phyloP scores from a whole-genome alignment of 257 asterid genomes.

The Fraxinus pennsylvanica region DNA sequence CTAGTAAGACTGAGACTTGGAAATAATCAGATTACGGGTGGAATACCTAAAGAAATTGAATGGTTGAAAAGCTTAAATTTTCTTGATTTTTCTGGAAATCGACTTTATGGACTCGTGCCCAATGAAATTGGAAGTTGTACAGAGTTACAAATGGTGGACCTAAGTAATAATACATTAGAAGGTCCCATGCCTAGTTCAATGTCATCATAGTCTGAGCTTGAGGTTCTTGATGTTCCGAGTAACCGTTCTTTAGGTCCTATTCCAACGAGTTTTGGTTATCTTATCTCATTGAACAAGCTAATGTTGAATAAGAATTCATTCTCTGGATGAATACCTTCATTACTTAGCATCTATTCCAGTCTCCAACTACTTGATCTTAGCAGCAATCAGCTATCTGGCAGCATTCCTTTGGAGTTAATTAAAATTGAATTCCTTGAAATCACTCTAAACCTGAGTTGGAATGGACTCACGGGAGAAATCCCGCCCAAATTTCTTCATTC shows the following conservation, averaged over 20 bases:
- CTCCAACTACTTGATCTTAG: slow-evolving; percentile 78
- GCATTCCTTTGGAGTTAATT: slow-evolving; percentile 53
- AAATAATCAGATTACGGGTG: slow-evolving; percentile 58
- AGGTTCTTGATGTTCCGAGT: slow-evolving; percentile 60
- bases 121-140: slow-evolving; percentile 64
- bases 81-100: slow-evolving; percentile 65
- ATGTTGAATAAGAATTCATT: slow-evolving; percentile 49
- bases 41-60: slow-evolving; percentile 62
- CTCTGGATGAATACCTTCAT: slow-evolving; percentile 57
- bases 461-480: slow-evolving; percentile 56
- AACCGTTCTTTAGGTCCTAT: slow-evolving; percentile 51
- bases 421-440: slow-evolving; percentile 61
- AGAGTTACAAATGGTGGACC: slow-evolving; percentile 62
- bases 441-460: slow-evolving; percentile 78
- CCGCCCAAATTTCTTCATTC: slow-evolving; percentile 58
- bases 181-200: slow-evolving; percentile 53
- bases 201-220: slow-evolving; percentile 49
- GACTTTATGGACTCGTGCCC: slow-evolving; percentile 53
- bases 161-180: slow-evolving; percentile 53
- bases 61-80: slow-evolving; percentile 49
- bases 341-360: slow-evolving; percentile 51
- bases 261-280: slow-evolving; percentile 55
- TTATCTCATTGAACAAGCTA: slow-evolving; percentile 53
- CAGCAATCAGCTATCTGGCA: slow-evolving; percentile 50
- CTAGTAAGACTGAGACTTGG: slow-evolving; percentile 59